These are phyloP conservation scores for Lachnellula hyalina DNA, from an alignment of 2,329 filamentous ascomycete genomes.

Conservation along the genomic window DNA sequence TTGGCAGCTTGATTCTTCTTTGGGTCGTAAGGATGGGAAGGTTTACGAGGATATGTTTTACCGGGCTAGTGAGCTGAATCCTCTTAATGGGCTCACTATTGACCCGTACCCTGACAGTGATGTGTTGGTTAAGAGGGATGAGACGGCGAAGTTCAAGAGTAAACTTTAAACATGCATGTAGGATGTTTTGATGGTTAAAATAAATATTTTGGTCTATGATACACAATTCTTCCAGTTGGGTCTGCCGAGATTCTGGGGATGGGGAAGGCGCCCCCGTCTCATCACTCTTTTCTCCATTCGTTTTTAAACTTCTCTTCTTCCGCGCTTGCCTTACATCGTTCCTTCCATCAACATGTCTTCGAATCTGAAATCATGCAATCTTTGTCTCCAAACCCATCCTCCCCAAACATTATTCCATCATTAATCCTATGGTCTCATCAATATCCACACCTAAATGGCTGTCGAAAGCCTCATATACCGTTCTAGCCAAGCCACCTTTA, in stretches of 20 bases:
- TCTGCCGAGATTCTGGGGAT: too few relatives aligned
- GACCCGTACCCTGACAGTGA: slow-evolving; percentile 65
- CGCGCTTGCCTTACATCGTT: not conserved
- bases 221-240: not conserved
- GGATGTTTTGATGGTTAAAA: not conserved
- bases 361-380: not conserved
- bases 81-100: slow-evolving; percentile 65
- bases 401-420: not conserved
- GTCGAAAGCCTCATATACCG: slow-evolving; percentile 9
- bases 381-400: not conserved
- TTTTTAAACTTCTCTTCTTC: not conserved
- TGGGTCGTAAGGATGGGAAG: slow-evolving; percentile 67
- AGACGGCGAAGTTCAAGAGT: slow-evolving; percentile 41
- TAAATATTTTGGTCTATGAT: not conserved
- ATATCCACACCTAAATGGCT: slow-evolving; percentile 15
- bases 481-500: slow-evolving; percentile 10
- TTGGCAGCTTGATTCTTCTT: slow-evolving; percentile 67
- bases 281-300: not conserved
- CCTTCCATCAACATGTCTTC: not conserved
- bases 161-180: slow-evolving; percentile 38
- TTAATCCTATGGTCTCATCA: not conserved
- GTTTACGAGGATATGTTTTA: slow-evolving; percentile 76
- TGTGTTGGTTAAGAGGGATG: slow-evolving; percentile 56
- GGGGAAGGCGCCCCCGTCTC: not conserved
- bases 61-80: slow-evolving; percentile 66